Evolutionary conservation across 1,284 basidiomycete species (phyloP).

Genomic region (Sanghuangporus sanghuang): DNA sequence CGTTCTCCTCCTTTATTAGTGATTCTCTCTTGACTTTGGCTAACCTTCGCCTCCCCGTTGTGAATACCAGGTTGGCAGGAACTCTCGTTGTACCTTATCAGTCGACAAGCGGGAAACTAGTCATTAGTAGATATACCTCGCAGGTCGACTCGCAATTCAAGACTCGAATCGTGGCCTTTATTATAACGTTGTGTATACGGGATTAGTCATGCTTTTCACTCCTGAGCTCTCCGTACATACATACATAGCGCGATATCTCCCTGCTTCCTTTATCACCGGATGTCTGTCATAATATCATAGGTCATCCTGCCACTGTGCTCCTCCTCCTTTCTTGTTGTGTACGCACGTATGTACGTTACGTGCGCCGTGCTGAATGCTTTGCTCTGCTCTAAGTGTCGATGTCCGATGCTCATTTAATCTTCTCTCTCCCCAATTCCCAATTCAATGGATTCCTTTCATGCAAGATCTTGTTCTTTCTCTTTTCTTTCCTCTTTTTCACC

Average conservation of each 20-base stretch:
- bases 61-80: constrained; percentile 73
- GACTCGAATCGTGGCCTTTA: too few species aligned
- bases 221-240: too few species aligned
- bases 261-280: too few species aligned
- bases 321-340: background rate
- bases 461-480: background rate
- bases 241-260: too few species aligned
- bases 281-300: background rate
- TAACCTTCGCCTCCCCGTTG: background rate
- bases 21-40: background rate
- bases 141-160: too few species aligned
- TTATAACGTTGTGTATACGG: too few species aligned
- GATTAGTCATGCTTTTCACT: too few species aligned
- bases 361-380: too few species aligned
- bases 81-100: constrained; percentile 72
- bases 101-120: constrained; percentile 39
- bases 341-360: too few species aligned
- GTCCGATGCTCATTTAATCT: too few species aligned
- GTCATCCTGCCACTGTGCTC: background rate
- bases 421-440: too few species aligned
- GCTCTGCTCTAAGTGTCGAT: too few species aligned
- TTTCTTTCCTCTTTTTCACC: background rate
- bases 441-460: background rate
- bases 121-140: background rate
- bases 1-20: constrained; percentile 26